Evolutionary conservation across 192 early-diverging fungal genomes (phyloP), one percentile per base, ranked within the genome.

Genomic region (Cetraspora pellucida): DNA sequence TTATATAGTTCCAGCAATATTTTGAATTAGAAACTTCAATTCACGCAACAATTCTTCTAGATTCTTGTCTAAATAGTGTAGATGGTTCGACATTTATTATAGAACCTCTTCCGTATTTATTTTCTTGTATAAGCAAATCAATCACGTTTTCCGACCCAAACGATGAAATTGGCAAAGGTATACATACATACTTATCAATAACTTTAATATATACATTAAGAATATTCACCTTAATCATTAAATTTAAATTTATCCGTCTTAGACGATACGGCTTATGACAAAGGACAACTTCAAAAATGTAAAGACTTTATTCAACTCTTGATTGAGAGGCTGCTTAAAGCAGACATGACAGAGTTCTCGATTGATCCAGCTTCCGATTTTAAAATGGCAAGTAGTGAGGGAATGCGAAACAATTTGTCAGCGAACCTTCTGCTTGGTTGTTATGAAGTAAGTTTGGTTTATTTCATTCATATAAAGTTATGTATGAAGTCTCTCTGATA

Each of bases 331-430:
- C 78, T 93, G 25, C 63, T 86, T 10, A 81, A 82, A 13, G 81
- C 86, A 0, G 88, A 89, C 50, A 74, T 91, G n/a, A 87, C 88
- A 45, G 91, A 93, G 65, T 93, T 87, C 79, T 88, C 84, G 66
- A 75, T 93, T 6, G 87, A 92, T 21, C 85, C 86, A 19, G 78
- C 86, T 0, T 86, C 91, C n/a, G 89, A 91, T 59, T 92, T 88
- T 52, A 84, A 87, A 55, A 85, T 87, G 49, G 77, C 66, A 3
- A 84, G 78, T 27, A 83, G 82, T 59, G 82, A 76, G 2, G 91
- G 91, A 0, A 77, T 83, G 46, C 83, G 88, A 10, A 91, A 90
- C 77, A 82, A 85, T 61, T 85, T 82, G 69, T 85, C 82, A 9
- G 84, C 86, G 2, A 74, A 72, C 0, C 52, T 92, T 21, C 77